phyloP scores from a whole-genome alignment of 768 basidiomycete species.

The Termitomyces sp. region DNA sequence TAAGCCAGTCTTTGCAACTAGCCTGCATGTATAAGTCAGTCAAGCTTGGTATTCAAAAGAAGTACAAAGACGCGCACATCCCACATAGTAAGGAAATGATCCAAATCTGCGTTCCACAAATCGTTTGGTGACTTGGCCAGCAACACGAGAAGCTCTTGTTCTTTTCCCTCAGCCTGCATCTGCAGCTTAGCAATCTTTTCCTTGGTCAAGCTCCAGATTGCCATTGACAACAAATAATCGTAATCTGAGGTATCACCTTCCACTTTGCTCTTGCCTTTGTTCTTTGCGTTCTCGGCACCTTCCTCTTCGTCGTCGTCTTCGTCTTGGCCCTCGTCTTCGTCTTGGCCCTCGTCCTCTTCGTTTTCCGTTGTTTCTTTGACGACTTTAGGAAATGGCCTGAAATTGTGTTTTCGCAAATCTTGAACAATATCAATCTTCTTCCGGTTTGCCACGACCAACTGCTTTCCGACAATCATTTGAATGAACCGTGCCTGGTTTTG shows the following conservation, averaged over 20 bases:
- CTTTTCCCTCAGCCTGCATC: slow-evolving; percentile 76
- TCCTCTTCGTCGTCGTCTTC: slow-evolving; percentile 3
- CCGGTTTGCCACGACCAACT: slow-evolving; percentile 79
- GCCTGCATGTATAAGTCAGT: slow-evolving; percentile 18
- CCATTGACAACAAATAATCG: slow-evolving; percentile 93
- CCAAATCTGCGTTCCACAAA: slow-evolving; percentile 89
- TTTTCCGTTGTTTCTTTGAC: slow-evolving; percentile 57
- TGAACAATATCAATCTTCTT: slow-evolving; percentile 82
- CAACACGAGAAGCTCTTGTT: slow-evolving; percentile 70
- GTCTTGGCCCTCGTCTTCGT: slow-evolving; percentile 44
- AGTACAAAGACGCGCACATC: slow-evolving; percentile 47
- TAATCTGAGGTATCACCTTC: slow-evolving; percentile 56
- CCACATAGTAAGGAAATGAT: slow-evolving; percentile 80
- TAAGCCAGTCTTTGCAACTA: slow-evolving; percentile 41
- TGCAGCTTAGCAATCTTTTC: slow-evolving; percentile 92
- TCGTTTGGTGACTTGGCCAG: slow-evolving; percentile 75
- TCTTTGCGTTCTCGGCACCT: slow-evolving; percentile 23
- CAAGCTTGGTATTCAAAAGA: not conserved
- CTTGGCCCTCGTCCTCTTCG: slow-evolving; percentile 46
- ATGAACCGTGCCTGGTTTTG: slow-evolving; percentile 96
- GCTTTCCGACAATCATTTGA: slow-evolving; percentile 87
- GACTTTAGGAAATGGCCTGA: slow-evolving; percentile 88
- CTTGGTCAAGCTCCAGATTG: slow-evolving; percentile 90
- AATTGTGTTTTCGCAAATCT: slow-evolving; percentile 78
- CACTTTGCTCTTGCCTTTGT: slow-evolving; percentile 12